Conservation (phyloP, 805 yeast species). For the Sugiyamaella qingdaonensis region DNA sequence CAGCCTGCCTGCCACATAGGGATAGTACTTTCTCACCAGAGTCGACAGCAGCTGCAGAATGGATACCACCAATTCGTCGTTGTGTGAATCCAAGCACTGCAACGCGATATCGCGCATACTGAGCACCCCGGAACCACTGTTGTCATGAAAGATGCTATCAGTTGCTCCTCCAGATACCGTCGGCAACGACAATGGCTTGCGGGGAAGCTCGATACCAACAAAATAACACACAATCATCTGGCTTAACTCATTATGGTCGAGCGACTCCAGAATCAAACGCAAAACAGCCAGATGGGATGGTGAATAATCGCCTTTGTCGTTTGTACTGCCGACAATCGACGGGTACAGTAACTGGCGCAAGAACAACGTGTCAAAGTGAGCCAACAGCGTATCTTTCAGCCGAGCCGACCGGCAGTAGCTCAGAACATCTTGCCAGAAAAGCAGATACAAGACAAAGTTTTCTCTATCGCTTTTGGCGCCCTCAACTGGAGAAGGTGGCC, state of each 20-base stretch:
- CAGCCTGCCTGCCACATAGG: conserved; percentile 20
- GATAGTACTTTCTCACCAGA: conserved; percentile 26
- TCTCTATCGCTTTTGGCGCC: conserved; percentile 10
- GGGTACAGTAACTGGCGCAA: conserved; percentile 28
- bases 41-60: conserved; percentile 24
- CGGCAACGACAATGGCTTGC: background rate
- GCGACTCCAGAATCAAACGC: conserved; percentile 23
- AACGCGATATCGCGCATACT: conserved; percentile 18
- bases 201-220: conserved; percentile 6
- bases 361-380: conserved; percentile 27
- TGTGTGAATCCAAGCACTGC: conserved; percentile 19
- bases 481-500: background rate
- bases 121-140: background rate
- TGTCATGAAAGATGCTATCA: background rate
- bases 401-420: conserved; percentile 18
- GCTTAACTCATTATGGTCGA: conserved; percentile 24
- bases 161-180: too few relatives aligned
- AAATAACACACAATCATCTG: conserved; percentile 20
- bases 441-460: conserved; percentile 24
- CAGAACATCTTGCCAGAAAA: conserved; percentile 30
- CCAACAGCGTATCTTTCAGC: conserved; percentile 18
- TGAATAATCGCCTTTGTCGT: conserved; percentile 18
- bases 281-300: conserved; percentile 25
- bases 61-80: conserved; percentile 19
- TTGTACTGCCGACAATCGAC: conserved; percentile 23